Base-by-base conservation (phyloP, 2,329 filamentous ascomycete species). In the Sporothrix phasma region DNA sequence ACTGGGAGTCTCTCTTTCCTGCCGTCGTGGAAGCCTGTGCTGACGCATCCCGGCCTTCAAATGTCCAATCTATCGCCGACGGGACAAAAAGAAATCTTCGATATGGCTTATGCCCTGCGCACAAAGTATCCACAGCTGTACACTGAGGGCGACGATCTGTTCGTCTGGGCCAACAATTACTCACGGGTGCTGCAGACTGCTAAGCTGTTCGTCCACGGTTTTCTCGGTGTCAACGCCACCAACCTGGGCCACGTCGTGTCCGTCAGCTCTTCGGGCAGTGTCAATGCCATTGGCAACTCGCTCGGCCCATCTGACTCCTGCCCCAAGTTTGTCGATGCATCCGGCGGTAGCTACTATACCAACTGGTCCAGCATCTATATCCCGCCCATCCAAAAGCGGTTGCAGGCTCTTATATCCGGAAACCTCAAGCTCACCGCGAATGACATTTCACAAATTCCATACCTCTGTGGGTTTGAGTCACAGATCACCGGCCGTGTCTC, bases 381-480 rank as follows among this genome's bases (percentile, higher is more conserved):
- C 0, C 82, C 84, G 0, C 78, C 78, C 0, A 80, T 84, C 68
- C 76, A 77, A 64, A 72, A 77, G 26, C 80, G 85, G 3, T 74
- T 88, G 54, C 82, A 86, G 68, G 66, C 73, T 5, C 70, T 83
- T 39, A 78, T 87, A 37, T 69, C 73, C 0, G 84, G 85, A 1
- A 76, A 79, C 45, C 78, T 88, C 39, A 80, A 79, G 0, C 77
- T 88, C 19, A 68, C 67, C 5, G 3, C 37, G 39, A 74, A 72
- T 1, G 84, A 88, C 64, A 46, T 66, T 37, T 29, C 59, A 7
- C 67, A 66, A 51, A 84, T 89, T 59, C 85, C 85, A 0, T 88
- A 89, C 68, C 77, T 88, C n/a, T 90, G 87, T 68, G 87, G 85
- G 3, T 89, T 87, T 65, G 87, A 90, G 69, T 84, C 81, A 3